These are phyloP conservation scores for Penicillium sp. DNA, from an alignment of 2,329 filamentous ascomycete species.

Conservation along the genomic window DNA sequence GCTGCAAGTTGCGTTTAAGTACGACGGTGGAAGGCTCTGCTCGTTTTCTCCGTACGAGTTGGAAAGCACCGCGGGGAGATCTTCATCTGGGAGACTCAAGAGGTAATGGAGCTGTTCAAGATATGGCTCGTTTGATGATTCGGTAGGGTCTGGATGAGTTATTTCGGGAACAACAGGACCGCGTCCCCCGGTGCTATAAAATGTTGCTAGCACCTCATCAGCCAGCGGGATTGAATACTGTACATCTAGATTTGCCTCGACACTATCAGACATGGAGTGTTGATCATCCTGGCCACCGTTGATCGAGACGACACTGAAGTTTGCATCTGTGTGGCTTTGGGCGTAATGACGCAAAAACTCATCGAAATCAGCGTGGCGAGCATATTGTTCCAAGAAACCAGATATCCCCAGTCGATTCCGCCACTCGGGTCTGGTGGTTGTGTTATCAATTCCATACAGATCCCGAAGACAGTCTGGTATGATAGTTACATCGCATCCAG, in stretches of 20 bases:
- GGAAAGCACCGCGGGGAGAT: constrained; percentile 63
- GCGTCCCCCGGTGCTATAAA: constrained; percentile 61
- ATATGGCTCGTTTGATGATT: constrained; percentile 65
- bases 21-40: constrained; percentile 58
- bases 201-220: constrained; percentile 55
- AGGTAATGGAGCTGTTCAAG: constrained; percentile 64
- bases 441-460: constrained; percentile 49
- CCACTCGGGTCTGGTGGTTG: constrained; percentile 31
- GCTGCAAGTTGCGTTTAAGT: constrained; percentile 62
- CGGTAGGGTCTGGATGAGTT: constrained; percentile 38
- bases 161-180: constrained; percentile 54
- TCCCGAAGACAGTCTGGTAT: constrained; percentile 52
- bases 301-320: constrained; percentile 59
- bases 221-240: constrained; percentile 60
- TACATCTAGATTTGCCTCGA: constrained; percentile 65
- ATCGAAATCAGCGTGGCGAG: constrained; percentile 56
- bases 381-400: constrained; percentile 54
- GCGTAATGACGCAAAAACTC: constrained; percentile 58
- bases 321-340: constrained; percentile 51
- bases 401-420: constrained; percentile 48
- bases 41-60: constrained; percentile 73
- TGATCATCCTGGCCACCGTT: constrained; percentile 57
- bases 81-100: constrained; percentile 52
- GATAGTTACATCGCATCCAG: constrained; percentile 43
- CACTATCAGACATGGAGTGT: constrained; percentile 41